Evolutionary conservation across 2,329 filamentous ascomycete genomes (phyloP).

Genomic region (Penicillium aurantiogriseum): DNA sequence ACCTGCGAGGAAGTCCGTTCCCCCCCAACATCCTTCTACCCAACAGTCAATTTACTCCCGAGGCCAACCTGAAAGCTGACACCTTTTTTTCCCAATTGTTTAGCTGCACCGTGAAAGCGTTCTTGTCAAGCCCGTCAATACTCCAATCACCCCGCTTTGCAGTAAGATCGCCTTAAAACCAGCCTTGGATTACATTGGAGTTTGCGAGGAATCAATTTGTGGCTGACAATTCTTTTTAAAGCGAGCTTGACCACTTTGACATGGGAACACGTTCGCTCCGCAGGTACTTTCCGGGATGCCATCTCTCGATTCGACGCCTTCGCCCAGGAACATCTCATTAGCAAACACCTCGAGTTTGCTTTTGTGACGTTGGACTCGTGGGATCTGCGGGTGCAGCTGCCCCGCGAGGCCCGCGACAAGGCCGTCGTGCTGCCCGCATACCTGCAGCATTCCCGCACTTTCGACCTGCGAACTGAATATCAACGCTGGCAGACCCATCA

Average conservation of each 20-base stretch:
- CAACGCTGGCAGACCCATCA: slow-evolving; percentile 98
- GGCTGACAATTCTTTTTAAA: slow-evolving; percentile 45
- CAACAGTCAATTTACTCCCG: slow-evolving; percentile 9
- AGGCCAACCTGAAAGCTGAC: slow-evolving; percentile 26
- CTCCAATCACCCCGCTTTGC: slow-evolving; percentile 95
- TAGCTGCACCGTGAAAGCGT: slow-evolving; percentile 94
- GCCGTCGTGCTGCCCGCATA: slow-evolving; percentile 94
- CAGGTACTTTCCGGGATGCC: slow-evolving; percentile 94
- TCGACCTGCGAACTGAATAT: slow-evolving; percentile 95
- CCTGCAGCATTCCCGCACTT: slow-evolving; percentile 94
- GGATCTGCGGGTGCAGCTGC: slow-evolving; percentile 96
- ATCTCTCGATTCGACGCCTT: slow-evolving; percentile 94
- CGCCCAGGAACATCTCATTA: slow-evolving; percentile 83
- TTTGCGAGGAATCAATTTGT: slow-evolving; percentile 21
- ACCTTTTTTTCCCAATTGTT: slow-evolving; percentile 16
- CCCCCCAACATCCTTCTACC: slow-evolving; percentile 12
- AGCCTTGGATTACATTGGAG: slow-evolving; percentile 5
- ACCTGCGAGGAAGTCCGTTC: slow-evolving; percentile 80
- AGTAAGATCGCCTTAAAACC: slow-evolving; percentile 67
- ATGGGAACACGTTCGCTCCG: slow-evolving; percentile 98
- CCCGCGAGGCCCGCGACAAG: slow-evolving; percentile 96
- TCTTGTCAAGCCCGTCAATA: slow-evolving; percentile 97
- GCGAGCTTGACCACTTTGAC: slow-evolving; percentile 96
- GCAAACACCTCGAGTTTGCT: slow-evolving; percentile 92
- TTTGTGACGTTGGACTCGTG: slow-evolving; percentile 98